Evolutionary conservation across 2,329 filamentous ascomycete genomes (phyloP), one percentile per base, ranked within the genome.

Genomic region (Alternaria sp.): DNA sequence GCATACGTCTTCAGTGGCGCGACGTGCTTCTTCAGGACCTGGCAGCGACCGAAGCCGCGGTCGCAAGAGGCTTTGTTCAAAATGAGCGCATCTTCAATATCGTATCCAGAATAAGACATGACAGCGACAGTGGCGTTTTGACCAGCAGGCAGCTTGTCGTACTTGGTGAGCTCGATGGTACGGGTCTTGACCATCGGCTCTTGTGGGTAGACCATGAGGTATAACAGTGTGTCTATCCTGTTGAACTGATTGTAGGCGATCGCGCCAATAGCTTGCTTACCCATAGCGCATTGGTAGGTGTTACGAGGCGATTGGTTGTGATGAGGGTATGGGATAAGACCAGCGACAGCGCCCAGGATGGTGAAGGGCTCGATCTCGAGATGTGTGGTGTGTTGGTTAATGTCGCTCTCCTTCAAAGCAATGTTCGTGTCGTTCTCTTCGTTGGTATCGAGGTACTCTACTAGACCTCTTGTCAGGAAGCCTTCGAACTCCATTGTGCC

Each of bases 281-380:
- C 95, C 95, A 99, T 99, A 80, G 95, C 95, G 80, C 94, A 97
- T 83, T 98, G 94, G 74, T 99, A 99, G 0, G 95, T 99, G 76
- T 99, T 99, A 84, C 95, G 86, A 9, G 95, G 95, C 14, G 96
- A 99, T 78, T 99, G 95, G 79, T 99, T 99, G 82, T 99, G 95
- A 77, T 99, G 95, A 8, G 95, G 95, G 73, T 98, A 99, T 4
- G 95, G 95, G 75, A 99, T 99, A 36, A 99, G 83, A 41, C 95
- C 95, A 37, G 95, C 95, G 26, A 99, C 95, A 45, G 95, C 95
- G 26, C 95, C 95, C 13, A 99, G 85, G 49, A 99, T 90, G 1
- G 95, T 99, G 74, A 99, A 99, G 0, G 96, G 96, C 75, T 99
- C 95, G 62, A 99, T 98, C 78, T 99, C 95, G 60, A 98, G 83